These are phyloP conservation scores for Thymus mandschuricus DNA, from an alignment of 257 asterid genomes.

Conservation along the genomic window DNA sequence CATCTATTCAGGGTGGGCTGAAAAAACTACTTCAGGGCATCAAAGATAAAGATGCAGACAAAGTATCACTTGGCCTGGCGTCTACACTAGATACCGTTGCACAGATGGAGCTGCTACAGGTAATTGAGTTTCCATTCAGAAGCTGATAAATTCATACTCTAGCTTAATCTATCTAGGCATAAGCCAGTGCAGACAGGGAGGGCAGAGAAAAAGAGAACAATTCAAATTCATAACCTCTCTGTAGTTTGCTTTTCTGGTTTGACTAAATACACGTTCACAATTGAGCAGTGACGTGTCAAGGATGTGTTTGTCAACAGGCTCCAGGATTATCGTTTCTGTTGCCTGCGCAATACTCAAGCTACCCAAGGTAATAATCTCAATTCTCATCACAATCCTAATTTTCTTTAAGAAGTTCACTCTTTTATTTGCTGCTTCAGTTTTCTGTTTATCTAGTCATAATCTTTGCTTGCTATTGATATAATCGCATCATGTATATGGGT, in stretches of 20 bases:
- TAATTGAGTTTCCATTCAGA: conserved; percentile 36
- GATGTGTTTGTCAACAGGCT: conserved; percentile 77
- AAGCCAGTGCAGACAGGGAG: neutral
- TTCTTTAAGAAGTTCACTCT: neutral
- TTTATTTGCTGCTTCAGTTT: neutral
- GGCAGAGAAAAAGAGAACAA: neutral
- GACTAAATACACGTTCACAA: conserved; percentile 39
- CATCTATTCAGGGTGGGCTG: conserved; percentile 73
- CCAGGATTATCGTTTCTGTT: conserved; percentile 90
- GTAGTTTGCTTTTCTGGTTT: conserved; percentile 27
- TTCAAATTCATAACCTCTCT: conserved; percentile 7
- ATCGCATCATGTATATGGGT: conserved; percentile 9
- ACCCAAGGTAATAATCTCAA: conserved; percentile 71
- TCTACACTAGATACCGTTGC: conserved; percentile 82
- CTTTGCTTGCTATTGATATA: conserved; percentile 22
- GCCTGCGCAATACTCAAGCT: conserved; percentile 72
- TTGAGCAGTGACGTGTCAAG: conserved; percentile 45
- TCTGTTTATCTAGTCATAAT: neutral
- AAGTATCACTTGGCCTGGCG: conserved; percentile 80
- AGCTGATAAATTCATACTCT: conserved; percentile 4
- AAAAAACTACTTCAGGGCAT: conserved; percentile 71
- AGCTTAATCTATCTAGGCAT: conserved; percentile 22
- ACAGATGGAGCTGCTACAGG: conserved; percentile 93
- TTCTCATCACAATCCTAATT: conserved; percentile 15
- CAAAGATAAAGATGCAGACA: conserved; percentile 82